Conservation (phyloP, 2,329 filamentous ascomycete genomes). For the Verticillium isaacii region DNA sequence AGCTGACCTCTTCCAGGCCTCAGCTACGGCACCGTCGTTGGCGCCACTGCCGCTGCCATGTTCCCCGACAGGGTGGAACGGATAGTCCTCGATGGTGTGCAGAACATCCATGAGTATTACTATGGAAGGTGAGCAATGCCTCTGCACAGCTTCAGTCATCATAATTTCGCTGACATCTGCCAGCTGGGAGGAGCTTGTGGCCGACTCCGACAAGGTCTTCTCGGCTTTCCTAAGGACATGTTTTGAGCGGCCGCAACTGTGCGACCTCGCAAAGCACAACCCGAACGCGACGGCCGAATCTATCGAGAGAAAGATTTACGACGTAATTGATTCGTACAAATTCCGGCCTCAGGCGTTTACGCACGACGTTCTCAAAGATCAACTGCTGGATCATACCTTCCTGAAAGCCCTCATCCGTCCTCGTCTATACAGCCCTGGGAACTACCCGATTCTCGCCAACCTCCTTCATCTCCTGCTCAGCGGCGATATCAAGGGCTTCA, state of each 20-base stretch:
- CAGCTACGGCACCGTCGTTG: slow-evolving; percentile 34
- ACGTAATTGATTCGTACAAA: slow-evolving; percentile 21
- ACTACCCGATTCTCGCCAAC: slow-evolving; percentile 12
- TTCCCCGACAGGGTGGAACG: slow-evolving; percentile 29
- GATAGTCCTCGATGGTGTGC: slow-evolving; percentile 24
- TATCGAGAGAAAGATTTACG: slow-evolving; percentile 27
- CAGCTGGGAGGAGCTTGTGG: slow-evolving; percentile 14
- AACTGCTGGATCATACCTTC: slow-evolving; percentile 19
- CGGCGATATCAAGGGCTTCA: slow-evolving; percentile 2
- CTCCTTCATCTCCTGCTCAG: slow-evolving; percentile 11
- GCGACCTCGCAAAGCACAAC: slow-evolving; percentile 18
- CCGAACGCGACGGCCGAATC: slow-evolving; percentile 22
- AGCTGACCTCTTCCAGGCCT: neutral
- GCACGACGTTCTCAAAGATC: neutral
- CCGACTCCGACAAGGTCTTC: slow-evolving; percentile 21
- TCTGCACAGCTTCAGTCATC: too few relatives aligned
- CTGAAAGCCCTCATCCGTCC: slow-evolving; percentile 14
- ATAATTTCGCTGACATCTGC: slow-evolving; percentile 3
- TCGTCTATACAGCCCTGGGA: slow-evolving; percentile 15
- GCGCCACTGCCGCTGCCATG: slow-evolving; percentile 32
- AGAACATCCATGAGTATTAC: slow-evolving; percentile 26
- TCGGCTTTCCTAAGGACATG: slow-evolving; percentile 21
- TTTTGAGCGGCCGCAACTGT: slow-evolving; percentile 17
- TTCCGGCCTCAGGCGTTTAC: slow-evolving; percentile 17
- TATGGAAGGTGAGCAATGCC: slow-evolving; percentile 13